Percentiles rank a stretch among this genome's conserved stretches.
phyloP scores from a whole-genome alignment of 1,284 basidiomycete species.

The Ustilago crameri region DNA sequence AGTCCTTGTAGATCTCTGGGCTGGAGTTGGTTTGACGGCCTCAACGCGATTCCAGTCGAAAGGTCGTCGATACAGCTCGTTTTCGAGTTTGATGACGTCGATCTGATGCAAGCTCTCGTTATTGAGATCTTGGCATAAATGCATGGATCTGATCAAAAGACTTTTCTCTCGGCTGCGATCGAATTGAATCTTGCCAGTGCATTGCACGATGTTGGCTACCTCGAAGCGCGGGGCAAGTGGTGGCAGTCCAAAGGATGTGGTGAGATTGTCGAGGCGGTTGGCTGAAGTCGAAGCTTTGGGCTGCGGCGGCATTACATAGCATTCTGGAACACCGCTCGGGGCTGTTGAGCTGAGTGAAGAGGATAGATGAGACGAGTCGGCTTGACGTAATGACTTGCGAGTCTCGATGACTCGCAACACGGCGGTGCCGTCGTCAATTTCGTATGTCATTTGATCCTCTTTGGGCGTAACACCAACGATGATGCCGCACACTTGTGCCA shows the following conservation, averaged over 20 bases:
- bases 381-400: slow-evolving; percentile 21
- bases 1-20: background rate
- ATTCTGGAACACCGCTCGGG: slow-evolving; percentile 29
- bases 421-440: slow-evolving; percentile 52
- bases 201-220: slow-evolving; percentile 22
- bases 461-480: slow-evolving; percentile 41
- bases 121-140: slow-evolving; percentile 21
- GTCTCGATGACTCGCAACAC: slow-evolving; percentile 35
- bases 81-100: slow-evolving; percentile 25
- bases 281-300: slow-evolving; percentile 13
- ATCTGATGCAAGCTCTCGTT: slow-evolving; percentile 31
- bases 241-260: background rate
- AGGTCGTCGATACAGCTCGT: slow-evolving; percentile 14
- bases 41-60: slow-evolving; percentile 19
- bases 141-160: slow-evolving; percentile 10
- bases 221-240: slow-evolving; percentile 27
- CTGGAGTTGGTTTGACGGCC: background rate
- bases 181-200: slow-evolving; percentile 24
- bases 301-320: slow-evolving; percentile 39
- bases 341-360: background rate
- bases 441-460: slow-evolving; percentile 40
- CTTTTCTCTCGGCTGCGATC: slow-evolving; percentile 16
- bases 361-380: background rate
- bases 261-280: background rate
- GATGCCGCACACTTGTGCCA: slow-evolving; percentile 42